A percentile compares a stretch with the other conserved stretches of the same genome.
These are phyloP conservation scores for Auxenochlorella pyrenoidosa DNA, from an alignment of 139 green algal species.

Conservation along the genomic window DNA sequence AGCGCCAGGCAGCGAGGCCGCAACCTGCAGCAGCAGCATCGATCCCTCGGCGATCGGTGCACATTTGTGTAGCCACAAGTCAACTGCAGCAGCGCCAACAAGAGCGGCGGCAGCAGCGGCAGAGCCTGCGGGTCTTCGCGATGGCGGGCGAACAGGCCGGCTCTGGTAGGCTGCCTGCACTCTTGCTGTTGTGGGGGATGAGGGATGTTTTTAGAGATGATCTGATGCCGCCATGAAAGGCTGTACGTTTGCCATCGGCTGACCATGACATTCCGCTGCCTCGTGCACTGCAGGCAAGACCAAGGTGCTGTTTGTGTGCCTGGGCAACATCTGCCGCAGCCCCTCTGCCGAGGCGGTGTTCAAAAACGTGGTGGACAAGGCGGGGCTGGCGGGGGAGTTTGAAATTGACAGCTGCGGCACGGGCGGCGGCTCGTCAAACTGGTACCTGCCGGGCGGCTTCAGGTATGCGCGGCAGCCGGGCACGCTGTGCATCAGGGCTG, in stretches of 20 bases:
- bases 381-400: conserved; percentile 74
- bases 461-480: conserved; percentile 2
- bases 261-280: not conserved
- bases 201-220: not conserved
- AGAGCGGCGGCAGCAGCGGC: not conserved
- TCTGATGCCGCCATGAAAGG: no score
- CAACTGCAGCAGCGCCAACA: not conserved
- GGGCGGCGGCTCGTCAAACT: conserved; percentile 69
- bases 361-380: conserved; percentile 73
- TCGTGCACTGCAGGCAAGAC: conserved; percentile 44
- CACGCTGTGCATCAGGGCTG: not conserved
- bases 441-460: conserved; percentile 63
- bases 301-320: conserved; percentile 86
- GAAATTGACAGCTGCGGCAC: conserved; percentile 95
- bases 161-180: not conserved
- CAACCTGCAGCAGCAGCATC: not conserved
- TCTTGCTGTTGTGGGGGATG: not conserved
- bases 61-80: not conserved
- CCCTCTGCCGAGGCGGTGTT: conserved; percentile 95
- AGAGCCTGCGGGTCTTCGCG: not conserved
- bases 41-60: not conserved
- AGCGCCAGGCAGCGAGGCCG: not conserved
- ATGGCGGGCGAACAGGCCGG: not conserved
- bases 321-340: conserved; percentile 94
- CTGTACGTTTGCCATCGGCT: no score